Evolutionary conservation across 345 rosid species (phyloP), one percentile per base, ranked within the genome.

Genomic region (Moricandia moricandioides): DNA sequence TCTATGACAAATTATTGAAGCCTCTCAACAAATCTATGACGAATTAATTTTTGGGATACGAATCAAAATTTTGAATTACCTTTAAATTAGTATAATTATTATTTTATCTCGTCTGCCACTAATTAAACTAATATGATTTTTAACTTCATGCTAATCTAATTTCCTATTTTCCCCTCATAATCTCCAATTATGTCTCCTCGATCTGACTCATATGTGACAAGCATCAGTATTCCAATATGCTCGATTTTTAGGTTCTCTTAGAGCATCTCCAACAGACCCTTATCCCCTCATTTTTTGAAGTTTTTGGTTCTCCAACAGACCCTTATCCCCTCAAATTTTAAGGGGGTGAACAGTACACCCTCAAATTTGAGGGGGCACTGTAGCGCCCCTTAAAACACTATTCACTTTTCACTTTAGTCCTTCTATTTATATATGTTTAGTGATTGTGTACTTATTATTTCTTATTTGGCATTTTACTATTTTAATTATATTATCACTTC

Each of bases 51-150:
- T 63, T 33, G 13, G 11, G 62, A 52, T 72, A 35, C 62, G 76
- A 72, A 72, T 72, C 54, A 72, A 35, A 4, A 4, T 52, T 29
- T 62, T 52, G 11, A 24, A 62, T 62, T 72, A 63, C 62, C 62
- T 35, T 37, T 0, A 1, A 62, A 31, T 62, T 27, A 27, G 29
- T 27, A 27, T 27, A 27, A 47, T 45, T 45, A 47, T 7, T 62
- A n/a, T 34, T 35, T 5, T 62, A 16, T 51, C 12, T 51, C 62
- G 62, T 72, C 29, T 34, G 62, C 54, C 52, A 72, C 76, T 63
- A 71, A 14, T 47, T 61, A 47, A 47, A 21, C 2, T 60, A 45
- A 45, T 45, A 5, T 45, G 47, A 40, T 40, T 4, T 39, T 11
- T 13, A 39, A 45, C 51, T 13, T 45, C 17, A 13, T 4, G 1